A percentile compares a stretch with the other conserved stretches of the same genome.
phyloP scores from a whole-genome alignment of 139 green algal species.

The Tetradesmus obliquus region DNA sequence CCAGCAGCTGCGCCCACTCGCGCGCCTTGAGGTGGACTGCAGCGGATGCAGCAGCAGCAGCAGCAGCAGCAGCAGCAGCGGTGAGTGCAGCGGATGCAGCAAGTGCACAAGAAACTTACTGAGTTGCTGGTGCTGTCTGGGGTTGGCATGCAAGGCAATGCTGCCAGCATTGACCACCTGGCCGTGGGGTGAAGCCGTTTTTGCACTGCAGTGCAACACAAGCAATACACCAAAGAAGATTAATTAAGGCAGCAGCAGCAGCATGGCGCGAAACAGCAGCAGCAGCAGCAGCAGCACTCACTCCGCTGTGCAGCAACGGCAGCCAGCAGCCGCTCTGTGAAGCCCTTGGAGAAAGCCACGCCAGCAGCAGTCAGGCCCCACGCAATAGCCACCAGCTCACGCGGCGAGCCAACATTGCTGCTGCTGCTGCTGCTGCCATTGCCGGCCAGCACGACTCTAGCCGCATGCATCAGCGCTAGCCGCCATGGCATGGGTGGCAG shows the following conservation, averaged over 20 bases:
- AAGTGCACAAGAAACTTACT: neutral
- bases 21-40: constrained; percentile 40
- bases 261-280: neutral
- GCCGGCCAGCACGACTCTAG: neutral
- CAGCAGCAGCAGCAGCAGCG: neutral
- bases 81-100: neutral
- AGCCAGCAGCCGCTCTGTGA: constrained; percentile 14
- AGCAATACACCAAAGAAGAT: neutral
- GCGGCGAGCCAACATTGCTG: neutral
- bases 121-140: neutral
- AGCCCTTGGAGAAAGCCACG: constrained; percentile 3
- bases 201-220: neutral
- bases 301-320: constrained; percentile 6
- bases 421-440: neutral
- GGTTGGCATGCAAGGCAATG: no score
- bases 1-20: constrained; percentile 39
- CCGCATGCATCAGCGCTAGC: constrained; percentile 6
- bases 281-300: neutral
- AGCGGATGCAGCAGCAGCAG: neutral
- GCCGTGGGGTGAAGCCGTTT: no score
- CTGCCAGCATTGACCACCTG: no score
- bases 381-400: constrained; percentile 4
- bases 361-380: constrained; percentile 29
- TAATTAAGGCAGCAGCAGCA: neutral
- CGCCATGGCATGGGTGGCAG: neutral